A percentile compares a stretch with the other conserved stretches of the same genome.
These are phyloP conservation scores for Pelargonium citronellum DNA, from an alignment of 441 rosid species.

Conservation along the genomic window DNA sequence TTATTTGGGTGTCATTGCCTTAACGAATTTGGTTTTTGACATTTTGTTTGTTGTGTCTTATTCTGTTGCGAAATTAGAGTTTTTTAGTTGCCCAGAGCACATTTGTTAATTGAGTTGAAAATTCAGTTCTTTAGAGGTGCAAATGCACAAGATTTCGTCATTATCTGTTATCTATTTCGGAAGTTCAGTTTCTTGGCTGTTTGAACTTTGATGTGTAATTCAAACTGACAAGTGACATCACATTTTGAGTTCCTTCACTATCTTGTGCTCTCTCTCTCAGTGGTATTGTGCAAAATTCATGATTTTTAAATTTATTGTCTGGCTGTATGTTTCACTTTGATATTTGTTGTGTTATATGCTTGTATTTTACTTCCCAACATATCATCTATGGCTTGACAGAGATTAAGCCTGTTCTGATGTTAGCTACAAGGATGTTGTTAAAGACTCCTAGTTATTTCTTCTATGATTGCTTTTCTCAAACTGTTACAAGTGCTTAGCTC, in stretches of 20 bases:
- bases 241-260: background rate
- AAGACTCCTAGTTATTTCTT: background rate
- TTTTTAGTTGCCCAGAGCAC: background rate
- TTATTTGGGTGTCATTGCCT: background rate
- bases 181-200: background rate
- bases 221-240: background rate
- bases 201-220: background rate
- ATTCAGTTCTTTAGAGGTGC: background rate
- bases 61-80: background rate
- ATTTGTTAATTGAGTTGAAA: background rate
- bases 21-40: background rate
- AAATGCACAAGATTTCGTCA: background rate
- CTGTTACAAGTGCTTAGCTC: background rate
- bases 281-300: background rate
- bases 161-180: background rate
- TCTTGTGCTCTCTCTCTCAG: background rate
- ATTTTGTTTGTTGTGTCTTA: background rate
- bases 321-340: background rate
- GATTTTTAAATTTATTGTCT: no score
- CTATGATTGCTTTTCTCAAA: background rate
- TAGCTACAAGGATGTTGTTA: background rate
- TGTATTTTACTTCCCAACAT: background rate
- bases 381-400: background rate
- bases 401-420: background rate
- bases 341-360: background rate